These are phyloP conservation scores for Xanthoconium stramineum DNA, from an alignment of 768 basidiomycete species.

Conservation along the genomic window DNA sequence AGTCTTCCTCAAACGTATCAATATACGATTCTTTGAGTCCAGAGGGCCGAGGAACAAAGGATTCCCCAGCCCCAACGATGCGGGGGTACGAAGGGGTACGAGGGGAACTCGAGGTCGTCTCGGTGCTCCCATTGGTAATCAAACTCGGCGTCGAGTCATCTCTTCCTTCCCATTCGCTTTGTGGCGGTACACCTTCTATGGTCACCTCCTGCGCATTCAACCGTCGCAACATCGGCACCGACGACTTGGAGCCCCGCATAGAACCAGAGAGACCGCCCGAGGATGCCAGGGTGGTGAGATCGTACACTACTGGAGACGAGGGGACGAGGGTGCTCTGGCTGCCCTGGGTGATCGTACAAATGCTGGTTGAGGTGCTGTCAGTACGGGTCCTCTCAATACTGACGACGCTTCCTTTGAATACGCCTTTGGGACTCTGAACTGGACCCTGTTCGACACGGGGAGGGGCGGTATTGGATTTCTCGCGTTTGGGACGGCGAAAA, in stretches of 20 bases:
- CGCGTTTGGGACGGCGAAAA: slow-evolving; percentile 20
- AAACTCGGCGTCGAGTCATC: slow-evolving; percentile 23
- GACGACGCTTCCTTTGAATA: not conserved
- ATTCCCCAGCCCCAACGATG: not conserved
- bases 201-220: slow-evolving; percentile 13
- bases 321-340: slow-evolving; percentile 20
- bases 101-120: slow-evolving; percentile 15
- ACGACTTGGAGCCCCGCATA: not conserved
- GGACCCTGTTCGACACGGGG: not conserved
- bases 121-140: slow-evolving; percentile 16
- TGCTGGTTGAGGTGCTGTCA: slow-evolving; percentile 21
- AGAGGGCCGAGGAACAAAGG: slow-evolving; percentile 16
- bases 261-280: slow-evolving; percentile 3
- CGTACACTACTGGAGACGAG: not conserved
- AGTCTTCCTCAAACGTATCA: slow-evolving; percentile 20
- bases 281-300: slow-evolving; percentile 9
- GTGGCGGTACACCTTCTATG: not conserved
- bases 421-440: not conserved
- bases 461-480: slow-evolving; percentile 8
- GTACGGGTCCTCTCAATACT: slow-evolving; percentile 10
- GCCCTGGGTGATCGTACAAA: slow-evolving; percentile 17
- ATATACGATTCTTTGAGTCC: slow-evolving; percentile 19
- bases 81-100: slow-evolving; percentile 9
- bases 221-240: slow-evolving; percentile 22
- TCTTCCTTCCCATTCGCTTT: not conserved